These are phyloP conservation scores for Myriosclerotinia duriaeana DNA, from an alignment of 2,329 filamentous ascomycete genomes.

Conservation along the genomic window DNA sequence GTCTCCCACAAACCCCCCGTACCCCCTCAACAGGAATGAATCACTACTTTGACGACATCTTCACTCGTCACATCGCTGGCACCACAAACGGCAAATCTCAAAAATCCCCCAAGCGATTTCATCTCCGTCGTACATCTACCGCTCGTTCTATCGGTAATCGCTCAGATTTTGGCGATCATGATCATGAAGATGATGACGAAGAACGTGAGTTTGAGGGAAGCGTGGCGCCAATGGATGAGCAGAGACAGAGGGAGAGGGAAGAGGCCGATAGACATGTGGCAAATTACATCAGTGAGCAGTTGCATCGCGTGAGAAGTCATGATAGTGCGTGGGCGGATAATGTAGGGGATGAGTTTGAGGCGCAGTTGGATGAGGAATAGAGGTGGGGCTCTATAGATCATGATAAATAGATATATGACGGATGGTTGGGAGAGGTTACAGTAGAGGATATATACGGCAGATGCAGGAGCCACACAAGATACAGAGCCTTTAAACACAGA, in stretches of 20 bases:
- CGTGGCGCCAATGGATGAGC: conserved; percentile 55
- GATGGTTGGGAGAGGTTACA: not conserved
- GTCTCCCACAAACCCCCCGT: conserved; percentile 87
- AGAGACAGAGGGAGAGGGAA: conserved; percentile 49
- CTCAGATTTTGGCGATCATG: conserved; percentile 65
- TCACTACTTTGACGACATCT: conserved; percentile 94
- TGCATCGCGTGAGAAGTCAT: conserved; percentile 66
- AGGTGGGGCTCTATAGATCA: not conserved
- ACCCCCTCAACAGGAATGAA: conserved; percentile 80
- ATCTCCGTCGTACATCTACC: conserved; percentile 75
- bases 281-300: conserved; percentile 77
- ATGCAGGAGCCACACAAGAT: not conserved
- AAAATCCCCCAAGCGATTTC: conserved; percentile 47
- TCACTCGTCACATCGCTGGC: conserved; percentile 55
- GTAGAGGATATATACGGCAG: not conserved
- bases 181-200: conserved; percentile 31
- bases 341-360: conserved; percentile 63
- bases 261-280: conserved; percentile 71
- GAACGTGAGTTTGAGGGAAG: conserved; percentile 41
- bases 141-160: conserved; percentile 79
- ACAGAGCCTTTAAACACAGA: not conserved
- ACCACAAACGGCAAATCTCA: conserved; percentile 32
- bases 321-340: conserved; percentile 37
- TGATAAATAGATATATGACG: not conserved
- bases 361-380: conserved; percentile 49